A percentile compares a stretch with the other conserved stretches of the same genome.
These are phyloP conservation scores for Diaporthe vexans DNA, from an alignment of 2,329 filamentous ascomycete genomes.

Conservation along the genomic window DNA sequence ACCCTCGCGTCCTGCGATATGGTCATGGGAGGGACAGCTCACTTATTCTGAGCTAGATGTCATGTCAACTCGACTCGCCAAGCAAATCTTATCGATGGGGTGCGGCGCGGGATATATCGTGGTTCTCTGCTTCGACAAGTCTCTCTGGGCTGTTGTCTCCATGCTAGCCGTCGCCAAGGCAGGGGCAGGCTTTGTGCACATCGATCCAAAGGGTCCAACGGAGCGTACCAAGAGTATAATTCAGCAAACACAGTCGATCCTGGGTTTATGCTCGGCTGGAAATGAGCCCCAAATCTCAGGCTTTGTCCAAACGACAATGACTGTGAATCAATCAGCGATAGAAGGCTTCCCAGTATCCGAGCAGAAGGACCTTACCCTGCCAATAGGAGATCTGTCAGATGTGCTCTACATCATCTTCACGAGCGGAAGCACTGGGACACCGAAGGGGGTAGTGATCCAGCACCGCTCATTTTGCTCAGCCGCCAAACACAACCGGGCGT, in stretches of 20 bases:
- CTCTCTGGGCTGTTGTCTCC: not conserved
- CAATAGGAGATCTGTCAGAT: not conserved
- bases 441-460: not conserved
- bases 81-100: not conserved
- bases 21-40: not conserved
- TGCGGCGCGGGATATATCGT: not conserved
- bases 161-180: not conserved
- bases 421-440: conserved; percentile 7
- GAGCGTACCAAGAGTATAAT: not conserved
- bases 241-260: not conserved
- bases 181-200: not conserved
- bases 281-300: not conserved
- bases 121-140: conserved; percentile 3
- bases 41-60: not conserved
- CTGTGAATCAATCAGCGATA: not conserved
- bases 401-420: conserved; percentile 14
- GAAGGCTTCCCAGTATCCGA: not conserved
- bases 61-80: not conserved
- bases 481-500: not conserved
- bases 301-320: not conserved
- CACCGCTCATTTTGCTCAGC: conserved; percentile 4
- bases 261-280: not conserved
- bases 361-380: not conserved
- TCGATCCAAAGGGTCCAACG: not conserved
- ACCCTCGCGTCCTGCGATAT: not conserved